phyloP scores from a whole-genome alignment of 345 rosid species.

The Gossypium herbaceum region DNA sequence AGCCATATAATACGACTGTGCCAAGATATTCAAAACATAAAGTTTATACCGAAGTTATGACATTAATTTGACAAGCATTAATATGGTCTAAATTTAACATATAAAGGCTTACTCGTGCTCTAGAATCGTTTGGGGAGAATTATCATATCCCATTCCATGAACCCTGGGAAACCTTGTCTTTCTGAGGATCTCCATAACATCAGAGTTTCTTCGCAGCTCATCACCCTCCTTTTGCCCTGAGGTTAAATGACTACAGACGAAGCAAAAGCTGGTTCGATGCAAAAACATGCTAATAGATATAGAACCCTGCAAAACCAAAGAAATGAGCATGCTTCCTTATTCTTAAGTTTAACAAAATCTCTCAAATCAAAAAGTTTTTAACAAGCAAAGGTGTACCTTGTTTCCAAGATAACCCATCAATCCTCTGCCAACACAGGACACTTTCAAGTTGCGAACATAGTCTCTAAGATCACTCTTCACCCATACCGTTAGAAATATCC shows the following conservation, averaged over 20 bases:
- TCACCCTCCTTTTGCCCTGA: conserved; percentile 99
- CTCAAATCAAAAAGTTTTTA: conserved; percentile 7
- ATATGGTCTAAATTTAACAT: neutral
- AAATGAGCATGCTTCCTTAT: conserved; percentile 17
- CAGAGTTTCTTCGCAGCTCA: conserved; percentile 87
- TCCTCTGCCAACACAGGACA: conserved; percentile 99
- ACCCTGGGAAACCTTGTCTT: conserved; percentile 94
- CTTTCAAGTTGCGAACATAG: conserved; percentile 68
- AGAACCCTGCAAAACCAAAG: conserved; percentile 67
- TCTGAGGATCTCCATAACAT: conserved; percentile 92
- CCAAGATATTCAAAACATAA: conserved; percentile 12
- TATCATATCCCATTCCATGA: conserved; percentile 52
- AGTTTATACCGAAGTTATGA: neutral
- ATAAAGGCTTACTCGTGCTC: conserved; percentile 68
- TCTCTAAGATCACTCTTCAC: conserved; percentile 83
- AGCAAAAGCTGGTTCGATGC: conserved; percentile 95
- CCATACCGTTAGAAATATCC: conserved; percentile 91
- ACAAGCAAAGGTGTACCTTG: conserved; percentile 52
- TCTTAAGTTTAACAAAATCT: conserved; percentile 13
- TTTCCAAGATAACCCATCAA: conserved; percentile 99
- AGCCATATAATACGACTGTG: conserved; percentile 92
- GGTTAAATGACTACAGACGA: conserved; percentile 91
- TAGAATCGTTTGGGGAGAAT: conserved; percentile 80
- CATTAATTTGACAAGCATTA: neutral
- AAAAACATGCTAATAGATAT: conserved; percentile 96